Evolutionary conservation across 2,329 filamentous ascomycete species (phyloP).

Genomic region (Pseudogymnoascus sp.): DNA sequence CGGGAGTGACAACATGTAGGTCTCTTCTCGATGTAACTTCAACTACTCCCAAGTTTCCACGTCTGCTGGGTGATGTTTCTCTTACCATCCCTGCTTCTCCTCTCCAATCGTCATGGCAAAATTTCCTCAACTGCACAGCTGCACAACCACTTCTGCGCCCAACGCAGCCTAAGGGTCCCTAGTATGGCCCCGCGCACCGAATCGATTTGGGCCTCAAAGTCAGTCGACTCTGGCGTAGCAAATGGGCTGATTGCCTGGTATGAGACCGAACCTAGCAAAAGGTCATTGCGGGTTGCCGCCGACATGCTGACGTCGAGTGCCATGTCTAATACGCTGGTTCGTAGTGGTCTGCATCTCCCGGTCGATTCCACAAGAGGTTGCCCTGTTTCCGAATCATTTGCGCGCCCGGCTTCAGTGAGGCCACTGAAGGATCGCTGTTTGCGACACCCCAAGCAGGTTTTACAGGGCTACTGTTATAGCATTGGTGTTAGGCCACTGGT

Average conservation of each 20-base stretch:
- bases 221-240: slow-evolving; percentile 1
- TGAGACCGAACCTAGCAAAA: not conserved
- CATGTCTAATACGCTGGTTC: slow-evolving; percentile 6
- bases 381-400: not conserved
- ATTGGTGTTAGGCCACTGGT: not conserved
- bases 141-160: slow-evolving; percentile 7
- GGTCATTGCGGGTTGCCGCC: not conserved
- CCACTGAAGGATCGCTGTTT: slow-evolving; percentile 7
- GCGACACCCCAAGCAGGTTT: slow-evolving; percentile 4
- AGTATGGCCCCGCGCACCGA: not conserved
- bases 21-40: slow-evolving; percentile 1
- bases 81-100: not conserved
- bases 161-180: slow-evolving; percentile 5
- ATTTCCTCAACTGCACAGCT: not conserved
- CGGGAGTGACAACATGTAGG: not conserved
- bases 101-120: not conserved
- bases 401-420: slow-evolving; percentile 9
- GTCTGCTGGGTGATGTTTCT: not conserved
- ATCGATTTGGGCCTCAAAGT: slow-evolving; percentile 5
- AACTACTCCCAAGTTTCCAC: slow-evolving; percentile 1
- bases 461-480: not conserved
- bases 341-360: not conserved
- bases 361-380: slow-evolving; percentile 4
- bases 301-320: not conserved
- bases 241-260: not conserved